Conservation (phyloP, 306 rosid species). For the Dicorynia guianensis region DNA sequence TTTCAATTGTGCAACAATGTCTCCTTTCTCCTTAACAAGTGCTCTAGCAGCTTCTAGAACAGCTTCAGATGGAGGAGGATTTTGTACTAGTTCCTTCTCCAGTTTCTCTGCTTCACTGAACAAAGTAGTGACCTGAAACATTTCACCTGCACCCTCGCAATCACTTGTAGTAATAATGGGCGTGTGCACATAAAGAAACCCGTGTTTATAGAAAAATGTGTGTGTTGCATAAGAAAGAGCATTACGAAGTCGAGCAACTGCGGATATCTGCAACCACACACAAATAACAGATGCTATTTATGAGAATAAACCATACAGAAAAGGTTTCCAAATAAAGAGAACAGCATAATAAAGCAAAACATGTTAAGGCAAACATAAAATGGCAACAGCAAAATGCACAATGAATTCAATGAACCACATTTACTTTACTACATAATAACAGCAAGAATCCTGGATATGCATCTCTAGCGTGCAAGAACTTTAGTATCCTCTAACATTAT, state of each 20-base stretch:
- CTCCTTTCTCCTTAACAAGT: constrained; percentile 76
- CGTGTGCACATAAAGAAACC: constrained; percentile 88
- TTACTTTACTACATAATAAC: neutral
- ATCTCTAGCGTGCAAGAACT: neutral
- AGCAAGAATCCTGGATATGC: neutral
- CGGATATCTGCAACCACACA: constrained; percentile 69
- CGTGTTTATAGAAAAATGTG: constrained; percentile 75
- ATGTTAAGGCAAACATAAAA: neutral
- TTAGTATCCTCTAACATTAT: neutral
- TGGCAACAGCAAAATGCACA: neutral
- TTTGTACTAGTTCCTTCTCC: constrained; percentile 78
- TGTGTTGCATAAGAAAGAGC: constrained; percentile 94
- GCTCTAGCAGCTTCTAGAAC: constrained; percentile 75
- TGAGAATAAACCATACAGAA: neutral
- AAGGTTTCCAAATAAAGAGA: neutral
- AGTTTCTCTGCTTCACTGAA: constrained; percentile 80
- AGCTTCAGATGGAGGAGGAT: constrained; percentile 84
- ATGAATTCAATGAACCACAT: neutral
- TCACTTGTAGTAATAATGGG: constrained; percentile 97
- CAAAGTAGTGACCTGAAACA: constrained; percentile 98
- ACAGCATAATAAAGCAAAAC: neutral
- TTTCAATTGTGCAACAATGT: constrained; percentile 71
- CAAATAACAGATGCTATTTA: neutral
- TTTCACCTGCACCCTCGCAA: constrained; percentile 99
- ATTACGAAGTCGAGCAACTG: constrained; percentile 83